Evolutionary conservation across 2,329 filamentous ascomycete species (phyloP).

Genomic region (Fusarium haematococcum): DNA sequence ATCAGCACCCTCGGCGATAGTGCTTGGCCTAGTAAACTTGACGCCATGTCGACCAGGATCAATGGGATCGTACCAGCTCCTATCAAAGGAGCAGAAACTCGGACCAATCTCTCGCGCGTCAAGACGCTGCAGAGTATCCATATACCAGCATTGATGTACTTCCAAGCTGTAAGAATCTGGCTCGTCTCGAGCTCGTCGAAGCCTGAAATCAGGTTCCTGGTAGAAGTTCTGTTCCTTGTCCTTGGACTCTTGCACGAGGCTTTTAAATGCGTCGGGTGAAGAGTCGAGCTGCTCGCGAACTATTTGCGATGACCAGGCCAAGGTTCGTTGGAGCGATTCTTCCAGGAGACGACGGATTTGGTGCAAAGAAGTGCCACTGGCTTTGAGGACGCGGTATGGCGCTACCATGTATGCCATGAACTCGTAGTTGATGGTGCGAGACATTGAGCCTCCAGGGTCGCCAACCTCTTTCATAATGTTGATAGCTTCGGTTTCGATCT

Average conservation of each 20-base stretch:
- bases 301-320: neutral
- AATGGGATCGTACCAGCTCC: neutral
- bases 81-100: neutral
- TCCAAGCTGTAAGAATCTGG: neutral
- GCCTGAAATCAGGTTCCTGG: neutral
- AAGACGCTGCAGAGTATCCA: conserved; percentile 1
- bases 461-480: neutral
- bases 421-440: neutral
- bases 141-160: conserved; percentile 1
- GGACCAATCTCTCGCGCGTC: neutral
- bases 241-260: neutral
- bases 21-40: neutral
- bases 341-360: neutral
- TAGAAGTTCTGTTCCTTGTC: conserved; percentile 5
- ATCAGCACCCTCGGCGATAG: neutral
- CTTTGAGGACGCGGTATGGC: neutral
- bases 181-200: neutral
- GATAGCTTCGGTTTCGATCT: neutral
- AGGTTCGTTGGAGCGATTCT: neutral
- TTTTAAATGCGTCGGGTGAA: neutral
- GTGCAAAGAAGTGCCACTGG: neutral
- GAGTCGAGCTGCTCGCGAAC: neutral
- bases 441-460: neutral
- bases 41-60: neutral
- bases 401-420: neutral